Evolutionary conservation across 768 basidiomycete genomes (phyloP).

Genomic region (Boletus rubroflammeus): DNA sequence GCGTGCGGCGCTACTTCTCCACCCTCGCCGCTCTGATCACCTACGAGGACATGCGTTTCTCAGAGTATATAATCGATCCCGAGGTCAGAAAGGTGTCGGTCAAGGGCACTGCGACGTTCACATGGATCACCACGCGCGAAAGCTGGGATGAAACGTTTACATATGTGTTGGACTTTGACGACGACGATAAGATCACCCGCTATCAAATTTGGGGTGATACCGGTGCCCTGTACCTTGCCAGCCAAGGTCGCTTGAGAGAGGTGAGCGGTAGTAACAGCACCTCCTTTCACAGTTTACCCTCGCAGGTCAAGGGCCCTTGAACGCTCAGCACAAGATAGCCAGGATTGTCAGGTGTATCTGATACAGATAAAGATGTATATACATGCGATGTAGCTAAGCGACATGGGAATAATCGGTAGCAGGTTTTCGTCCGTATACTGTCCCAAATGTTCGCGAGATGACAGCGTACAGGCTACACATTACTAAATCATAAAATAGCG

Average conservation of each 20-base stretch:
- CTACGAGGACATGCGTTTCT: conserved; percentile 52
- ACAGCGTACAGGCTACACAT: conserved; percentile 8
- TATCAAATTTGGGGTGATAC: conserved; percentile 73
- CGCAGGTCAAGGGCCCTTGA: background rate
- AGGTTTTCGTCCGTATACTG: background rate
- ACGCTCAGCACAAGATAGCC: background rate
- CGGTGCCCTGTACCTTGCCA: conserved; percentile 59
- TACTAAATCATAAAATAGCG: conserved; percentile 18
- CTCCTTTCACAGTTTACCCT: background rate
- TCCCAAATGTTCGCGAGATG: conserved; percentile 10
- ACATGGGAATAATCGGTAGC: background rate
- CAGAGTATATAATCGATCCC: conserved; percentile 51
- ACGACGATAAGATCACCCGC: conserved; percentile 48
- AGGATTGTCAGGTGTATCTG: background rate
- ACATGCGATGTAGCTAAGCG: background rate
- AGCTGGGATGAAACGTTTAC: conserved; percentile 61
- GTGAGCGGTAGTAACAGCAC: conserved; percentile 2
- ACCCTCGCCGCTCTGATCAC: conserved; percentile 43
- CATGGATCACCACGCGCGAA: conserved; percentile 50
- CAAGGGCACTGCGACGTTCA: conserved; percentile 53
- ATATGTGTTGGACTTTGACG: conserved; percentile 60
- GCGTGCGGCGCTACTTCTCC: conserved; percentile 48
- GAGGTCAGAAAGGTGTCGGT: conserved; percentile 49
- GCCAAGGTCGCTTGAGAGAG: conserved; percentile 40
- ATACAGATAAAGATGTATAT: conserved; percentile 13